Evolutionary conservation across 2,329 filamentous ascomycete genomes (phyloP).

Genomic region (Exophiala sideris): DNA sequence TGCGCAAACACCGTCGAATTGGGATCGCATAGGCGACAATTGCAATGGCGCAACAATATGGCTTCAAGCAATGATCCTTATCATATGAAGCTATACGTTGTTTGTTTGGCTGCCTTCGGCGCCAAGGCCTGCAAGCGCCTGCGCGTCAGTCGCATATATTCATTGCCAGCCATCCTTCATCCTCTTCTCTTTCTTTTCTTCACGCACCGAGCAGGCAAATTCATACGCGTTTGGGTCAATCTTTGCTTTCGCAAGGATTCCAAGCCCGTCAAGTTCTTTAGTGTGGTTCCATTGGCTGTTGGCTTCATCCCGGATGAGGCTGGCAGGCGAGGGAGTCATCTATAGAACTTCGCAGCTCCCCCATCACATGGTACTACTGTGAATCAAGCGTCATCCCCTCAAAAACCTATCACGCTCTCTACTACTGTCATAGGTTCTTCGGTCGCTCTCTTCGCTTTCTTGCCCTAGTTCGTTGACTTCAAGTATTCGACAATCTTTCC

Average conservation of each 20-base stretch:
- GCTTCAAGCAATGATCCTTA: too few species aligned
- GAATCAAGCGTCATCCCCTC: conserved; percentile 38
- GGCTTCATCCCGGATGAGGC: conserved; percentile 18
- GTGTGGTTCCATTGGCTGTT: conserved; percentile 22
- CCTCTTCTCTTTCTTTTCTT: conserved; percentile 20
- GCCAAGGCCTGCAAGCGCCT: conserved; percentile 24
- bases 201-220: conserved; percentile 30
- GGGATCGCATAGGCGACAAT: too few species aligned
- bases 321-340: conserved; percentile 32
- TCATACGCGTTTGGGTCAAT: conserved; percentile 21
- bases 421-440: conserved; percentile 38
- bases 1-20: too few species aligned
- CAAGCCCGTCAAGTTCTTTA: conserved; percentile 26
- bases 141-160: conserved; percentile 17
- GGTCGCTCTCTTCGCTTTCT: conserved; percentile 41
- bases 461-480: conserved; percentile 43
- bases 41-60: too few species aligned
- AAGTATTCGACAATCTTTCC: conserved; percentile 25
- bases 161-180: conserved; percentile 6
- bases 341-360: conserved; percentile 55
- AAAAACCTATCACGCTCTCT: conserved; percentile 39
- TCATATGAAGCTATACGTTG: too few species aligned
- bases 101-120: conserved; percentile 12
- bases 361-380: conserved; percentile 52
- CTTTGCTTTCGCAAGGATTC: conserved; percentile 21